Conservation (phyloP, 2,329 filamentous ascomycete genomes). For the Zarea fungicola region DNA sequence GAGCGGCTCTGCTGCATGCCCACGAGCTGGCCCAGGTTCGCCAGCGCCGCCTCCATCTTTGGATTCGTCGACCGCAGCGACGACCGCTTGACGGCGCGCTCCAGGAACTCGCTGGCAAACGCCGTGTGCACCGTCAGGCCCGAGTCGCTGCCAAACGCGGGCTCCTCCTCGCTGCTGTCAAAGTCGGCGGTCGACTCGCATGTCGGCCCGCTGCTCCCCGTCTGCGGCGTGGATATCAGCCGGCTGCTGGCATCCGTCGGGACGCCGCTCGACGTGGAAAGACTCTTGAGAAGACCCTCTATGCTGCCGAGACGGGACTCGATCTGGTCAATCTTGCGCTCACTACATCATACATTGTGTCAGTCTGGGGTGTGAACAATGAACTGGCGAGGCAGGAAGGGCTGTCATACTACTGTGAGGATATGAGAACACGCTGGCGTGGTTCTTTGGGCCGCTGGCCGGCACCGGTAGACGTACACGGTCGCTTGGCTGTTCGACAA, state of each 20-base stretch:
- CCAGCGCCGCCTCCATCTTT: constrained; percentile 48
- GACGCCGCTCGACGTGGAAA: constrained; percentile 25
- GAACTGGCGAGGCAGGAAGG: constrained; percentile 23
- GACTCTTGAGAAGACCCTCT: constrained; percentile 36
- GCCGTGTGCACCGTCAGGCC: constrained; percentile 45
- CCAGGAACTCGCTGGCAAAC: constrained; percentile 51
- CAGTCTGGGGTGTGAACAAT: background rate
- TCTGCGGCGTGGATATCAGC: constrained; percentile 22
- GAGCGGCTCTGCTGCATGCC: constrained; percentile 41
- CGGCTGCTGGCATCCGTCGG: constrained; percentile 16
- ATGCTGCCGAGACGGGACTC: constrained; percentile 41
- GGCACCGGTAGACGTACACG: constrained; percentile 50
- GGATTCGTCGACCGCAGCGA: constrained; percentile 41
- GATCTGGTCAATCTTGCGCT: constrained; percentile 48
- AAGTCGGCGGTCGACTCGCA: constrained; percentile 28
- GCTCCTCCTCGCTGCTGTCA: constrained; percentile 35
- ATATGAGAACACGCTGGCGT: constrained; percentile 53
- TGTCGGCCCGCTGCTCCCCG: constrained; percentile 21
- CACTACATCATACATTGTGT: constrained; percentile 35
- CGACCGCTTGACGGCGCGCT: constrained; percentile 45
- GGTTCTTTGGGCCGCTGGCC: constrained; percentile 51
- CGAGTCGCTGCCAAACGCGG: constrained; percentile 41
- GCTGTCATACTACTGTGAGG: constrained; percentile 57
- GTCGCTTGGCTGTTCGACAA: constrained; percentile 47
- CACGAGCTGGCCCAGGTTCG: constrained; percentile 48